A percentile compares a stretch with the other conserved stretches of the same genome.
phyloP scores from a whole-genome alignment of 345 rosid genomes.

The Citrus unshiu region DNA sequence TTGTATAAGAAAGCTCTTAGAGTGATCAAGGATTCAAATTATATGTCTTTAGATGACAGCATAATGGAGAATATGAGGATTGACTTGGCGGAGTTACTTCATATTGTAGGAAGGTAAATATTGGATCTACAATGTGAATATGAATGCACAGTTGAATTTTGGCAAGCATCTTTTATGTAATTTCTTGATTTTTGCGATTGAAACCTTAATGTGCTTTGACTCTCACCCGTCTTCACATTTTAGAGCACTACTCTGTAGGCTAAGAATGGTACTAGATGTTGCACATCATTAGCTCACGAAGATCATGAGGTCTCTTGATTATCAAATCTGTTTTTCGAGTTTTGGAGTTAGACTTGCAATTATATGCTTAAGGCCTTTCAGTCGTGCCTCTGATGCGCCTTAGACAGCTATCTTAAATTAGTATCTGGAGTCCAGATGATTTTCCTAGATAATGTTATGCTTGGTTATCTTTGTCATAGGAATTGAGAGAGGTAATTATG shows the following conservation, averaged over 20 bases:
- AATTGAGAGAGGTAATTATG: neutral
- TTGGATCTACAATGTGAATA: neutral
- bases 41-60: slow-evolving; percentile 51
- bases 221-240: neutral
- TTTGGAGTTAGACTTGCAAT: neutral
- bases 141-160: neutral
- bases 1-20: slow-evolving; percentile 61
- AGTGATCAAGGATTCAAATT: slow-evolving; percentile 61
- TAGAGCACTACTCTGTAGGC: neutral
- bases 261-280: neutral
- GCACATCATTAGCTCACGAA: neutral
- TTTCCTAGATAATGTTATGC: no score
- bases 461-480: neutral
- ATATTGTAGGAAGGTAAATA: slow-evolving; percentile 70
- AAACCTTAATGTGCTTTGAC: neutral
- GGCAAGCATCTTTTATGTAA: neutral
- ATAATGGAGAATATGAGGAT: slow-evolving; percentile 74
- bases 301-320: neutral
- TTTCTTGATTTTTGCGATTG: neutral
- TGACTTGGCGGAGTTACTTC: slow-evolving; percentile 89
- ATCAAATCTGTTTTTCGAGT: neutral
- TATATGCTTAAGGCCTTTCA: neutral
- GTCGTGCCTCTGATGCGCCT: neutral
- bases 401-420: neutral
- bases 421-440: neutral